Conservation (phyloP, 78 protist species). For the Bigelowiella natans region DNA sequence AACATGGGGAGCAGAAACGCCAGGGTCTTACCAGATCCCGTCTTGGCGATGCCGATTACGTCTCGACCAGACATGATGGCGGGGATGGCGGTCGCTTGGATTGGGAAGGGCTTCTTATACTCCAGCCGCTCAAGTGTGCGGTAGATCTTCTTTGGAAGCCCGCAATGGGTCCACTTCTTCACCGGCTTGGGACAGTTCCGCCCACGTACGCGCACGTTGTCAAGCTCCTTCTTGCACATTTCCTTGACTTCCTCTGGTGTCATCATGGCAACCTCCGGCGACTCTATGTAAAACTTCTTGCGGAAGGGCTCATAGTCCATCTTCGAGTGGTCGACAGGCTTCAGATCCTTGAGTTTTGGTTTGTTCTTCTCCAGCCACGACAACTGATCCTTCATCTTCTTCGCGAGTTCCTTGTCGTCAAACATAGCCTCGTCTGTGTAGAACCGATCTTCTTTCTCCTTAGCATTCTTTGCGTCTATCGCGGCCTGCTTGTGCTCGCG, state of each 20-base stretch:
- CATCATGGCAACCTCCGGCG: constrained; percentile 51
- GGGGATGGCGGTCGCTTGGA: constrained; percentile 59
- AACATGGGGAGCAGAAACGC: constrained; percentile 93
- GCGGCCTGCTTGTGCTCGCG: too few species aligned
- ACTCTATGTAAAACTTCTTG: constrained; percentile 74
- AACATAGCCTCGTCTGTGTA: background rate
- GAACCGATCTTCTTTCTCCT: background rate
- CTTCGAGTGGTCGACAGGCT: constrained; percentile 59
- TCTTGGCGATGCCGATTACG: constrained; percentile 58
- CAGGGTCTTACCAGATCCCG: constrained; percentile 76
- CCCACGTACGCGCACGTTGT: constrained; percentile 26
- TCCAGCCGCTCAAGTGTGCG: constrained; percentile 13
- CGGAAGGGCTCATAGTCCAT: constrained; percentile 62
- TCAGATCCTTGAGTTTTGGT: background rate
- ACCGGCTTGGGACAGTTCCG: constrained; percentile 74
- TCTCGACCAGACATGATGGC: constrained; percentile 51
- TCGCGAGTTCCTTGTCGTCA: background rate
- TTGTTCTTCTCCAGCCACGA: background rate
- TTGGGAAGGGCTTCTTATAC: constrained; percentile 41
- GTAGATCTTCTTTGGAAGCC: constrained; percentile 27
- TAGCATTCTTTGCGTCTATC: background rate
- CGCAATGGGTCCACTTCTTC: constrained; percentile 65
- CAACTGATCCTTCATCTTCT: background rate
- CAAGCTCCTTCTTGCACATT: background rate
- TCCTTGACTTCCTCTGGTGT: constrained; percentile 45